Conservation (phyloP, 257 asterid genomes). For the Solanum rostratum region DNA sequence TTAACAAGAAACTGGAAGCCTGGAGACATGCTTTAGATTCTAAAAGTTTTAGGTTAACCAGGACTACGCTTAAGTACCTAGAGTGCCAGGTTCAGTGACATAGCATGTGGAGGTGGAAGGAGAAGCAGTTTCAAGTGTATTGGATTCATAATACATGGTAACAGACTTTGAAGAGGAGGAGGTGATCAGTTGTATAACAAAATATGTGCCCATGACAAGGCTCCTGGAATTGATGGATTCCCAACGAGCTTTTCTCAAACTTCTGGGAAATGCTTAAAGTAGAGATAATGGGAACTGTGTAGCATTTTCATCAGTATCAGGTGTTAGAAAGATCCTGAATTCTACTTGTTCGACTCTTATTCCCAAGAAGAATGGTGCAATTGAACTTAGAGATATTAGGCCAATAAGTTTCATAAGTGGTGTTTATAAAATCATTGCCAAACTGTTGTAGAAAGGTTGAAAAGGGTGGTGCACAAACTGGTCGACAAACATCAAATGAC, state of each 20-base stretch:
- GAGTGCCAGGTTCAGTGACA: not conserved
- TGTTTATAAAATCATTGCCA: not conserved
- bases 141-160: not conserved
- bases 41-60: not conserved
- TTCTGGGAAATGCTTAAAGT: not conserved
- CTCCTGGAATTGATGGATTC: not conserved
- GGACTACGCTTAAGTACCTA: not conserved
- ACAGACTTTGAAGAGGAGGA: not conserved
- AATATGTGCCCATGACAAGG: not conserved
- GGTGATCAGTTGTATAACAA: not conserved
- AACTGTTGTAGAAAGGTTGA: not conserved
- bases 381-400: not conserved
- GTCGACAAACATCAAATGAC: not conserved
- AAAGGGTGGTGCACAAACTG: not conserved
- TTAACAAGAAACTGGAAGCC: not conserved
- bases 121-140: not conserved
- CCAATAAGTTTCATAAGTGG: not conserved
- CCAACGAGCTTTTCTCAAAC: not conserved
- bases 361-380: not conserved
- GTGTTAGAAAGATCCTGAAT: not conserved
- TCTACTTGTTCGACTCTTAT: not conserved
- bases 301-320: not conserved
- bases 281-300: not conserved
- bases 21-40: not conserved
- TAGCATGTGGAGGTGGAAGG: not conserved